phyloP scores from a whole-genome alignment of 148 eudicot species.

The Fagopyrum homotropicum region DNA sequence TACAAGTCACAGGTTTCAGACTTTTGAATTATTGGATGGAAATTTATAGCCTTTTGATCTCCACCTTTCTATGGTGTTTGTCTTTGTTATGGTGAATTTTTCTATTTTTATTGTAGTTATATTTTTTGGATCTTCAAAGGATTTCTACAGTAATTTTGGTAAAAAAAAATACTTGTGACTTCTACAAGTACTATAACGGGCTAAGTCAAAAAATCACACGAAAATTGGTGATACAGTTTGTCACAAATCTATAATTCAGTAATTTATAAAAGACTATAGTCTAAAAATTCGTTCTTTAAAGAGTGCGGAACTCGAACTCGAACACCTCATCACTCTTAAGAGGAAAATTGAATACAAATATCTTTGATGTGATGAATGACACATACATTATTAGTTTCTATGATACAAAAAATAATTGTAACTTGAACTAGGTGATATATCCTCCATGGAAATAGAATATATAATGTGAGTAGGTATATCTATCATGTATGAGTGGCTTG shows the following conservation, averaged over 20 bases:
- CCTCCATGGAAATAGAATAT: neutral
- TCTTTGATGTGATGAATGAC: neutral
- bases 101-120: neutral
- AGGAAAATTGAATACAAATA: neutral
- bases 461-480: neutral
- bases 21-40: neutral
- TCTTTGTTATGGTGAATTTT: neutral
- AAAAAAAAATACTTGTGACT: neutral
- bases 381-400: neutral
- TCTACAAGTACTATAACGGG: too few species aligned
- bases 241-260: too few species aligned
- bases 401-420: constrained; percentile 8
- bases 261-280: too few species aligned
- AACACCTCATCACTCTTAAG: neutral
- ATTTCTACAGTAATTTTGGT: neutral
- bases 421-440: neutral
- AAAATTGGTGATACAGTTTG: too few species aligned
- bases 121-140: neutral
- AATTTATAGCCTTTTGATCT: neutral
- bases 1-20: neutral
- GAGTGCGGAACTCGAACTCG: too few species aligned
- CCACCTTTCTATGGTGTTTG: neutral
- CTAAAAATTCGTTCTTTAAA: too few species aligned
- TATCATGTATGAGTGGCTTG: neutral
- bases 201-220: too few species aligned